phyloP scores from a whole-genome alignment of 2,329 filamentous ascomycete species.

The Graphilbum ipis-grandicollis region DNA sequence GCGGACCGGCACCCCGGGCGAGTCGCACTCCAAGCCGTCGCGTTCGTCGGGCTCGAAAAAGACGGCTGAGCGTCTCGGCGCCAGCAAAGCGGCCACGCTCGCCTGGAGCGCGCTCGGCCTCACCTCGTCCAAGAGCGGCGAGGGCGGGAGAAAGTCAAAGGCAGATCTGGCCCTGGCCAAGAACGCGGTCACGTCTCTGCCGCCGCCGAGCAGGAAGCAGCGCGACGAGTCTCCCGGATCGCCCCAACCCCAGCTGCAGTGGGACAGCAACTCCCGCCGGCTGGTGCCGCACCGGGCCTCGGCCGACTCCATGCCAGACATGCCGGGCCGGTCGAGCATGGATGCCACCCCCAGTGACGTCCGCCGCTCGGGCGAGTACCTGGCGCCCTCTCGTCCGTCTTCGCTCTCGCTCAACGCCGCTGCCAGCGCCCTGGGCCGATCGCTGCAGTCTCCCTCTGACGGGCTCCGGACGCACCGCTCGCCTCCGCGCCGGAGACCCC shows the following conservation, averaged over 20 bases:
- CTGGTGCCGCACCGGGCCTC: conserved; percentile 19
- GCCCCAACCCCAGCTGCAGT: conserved; percentile 21
- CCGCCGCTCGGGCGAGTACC: conserved; percentile 23
- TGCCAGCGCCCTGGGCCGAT: conserved; percentile 28
- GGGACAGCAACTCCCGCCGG: conserved; percentile 38
- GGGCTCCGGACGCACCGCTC: conserved; percentile 1
- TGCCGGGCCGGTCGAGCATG: conserved; percentile 12
- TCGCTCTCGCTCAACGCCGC: conserved; percentile 36
- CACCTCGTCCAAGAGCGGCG: conserved; percentile 3
- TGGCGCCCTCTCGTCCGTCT: conserved; percentile 13
- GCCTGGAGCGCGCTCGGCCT: conserved; percentile 37
- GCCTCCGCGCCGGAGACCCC: conserved; percentile 4
- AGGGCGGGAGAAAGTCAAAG: conserved; percentile 1
- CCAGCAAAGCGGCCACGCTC: conserved; percentile 46
- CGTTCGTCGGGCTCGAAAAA: conserved; percentile 23
- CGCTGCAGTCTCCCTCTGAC: conserved; percentile 5
- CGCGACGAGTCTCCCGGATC: conserved; percentile 11
- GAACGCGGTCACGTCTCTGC: background rate
- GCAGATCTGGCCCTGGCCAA: background rate
- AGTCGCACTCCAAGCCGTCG: conserved; percentile 22
- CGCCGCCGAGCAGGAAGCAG: conserved; percentile 1
- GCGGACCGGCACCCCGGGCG: conserved; percentile 27
- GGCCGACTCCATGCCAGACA: conserved; percentile 17
- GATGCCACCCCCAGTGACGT: conserved; percentile 6
- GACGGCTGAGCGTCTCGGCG: conserved; percentile 29